Percentiles rank a stretch among this genome's conserved stretches.
Evolutionary conservation across 768 basidiomycete species (phyloP).

Genomic region (Leucosporidium creatinivorum): DNA sequence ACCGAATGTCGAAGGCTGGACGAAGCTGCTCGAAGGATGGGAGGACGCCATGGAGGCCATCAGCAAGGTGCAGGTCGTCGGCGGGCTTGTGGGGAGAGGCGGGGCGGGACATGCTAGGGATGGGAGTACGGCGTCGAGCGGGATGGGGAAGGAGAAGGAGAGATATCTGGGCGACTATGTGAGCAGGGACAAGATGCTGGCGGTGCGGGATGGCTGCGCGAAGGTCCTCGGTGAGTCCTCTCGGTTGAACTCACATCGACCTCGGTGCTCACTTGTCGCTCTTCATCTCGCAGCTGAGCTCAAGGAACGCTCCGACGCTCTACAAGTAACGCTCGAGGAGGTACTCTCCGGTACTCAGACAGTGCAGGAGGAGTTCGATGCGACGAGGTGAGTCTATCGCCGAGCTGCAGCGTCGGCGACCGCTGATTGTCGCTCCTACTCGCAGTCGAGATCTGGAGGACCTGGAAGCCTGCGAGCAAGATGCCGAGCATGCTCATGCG

Average conservation of each 20-base stretch:
- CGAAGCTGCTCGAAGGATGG: constrained; percentile 25
- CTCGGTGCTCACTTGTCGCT: no score
- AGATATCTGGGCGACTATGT: constrained; percentile 35
- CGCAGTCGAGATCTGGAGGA: constrained; percentile 31
- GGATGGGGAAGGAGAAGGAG: constrained; percentile 27
- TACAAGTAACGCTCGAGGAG: constrained; percentile 21
- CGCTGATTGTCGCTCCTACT: neutral
- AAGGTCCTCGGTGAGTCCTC: constrained; percentile 25
- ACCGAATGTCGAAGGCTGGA: constrained; percentile 24
- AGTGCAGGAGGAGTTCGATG: constrained; percentile 29
- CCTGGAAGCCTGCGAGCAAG: constrained; percentile 35
- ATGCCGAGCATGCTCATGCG: constrained; percentile 24
- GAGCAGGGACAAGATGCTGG: constrained; percentile 34
- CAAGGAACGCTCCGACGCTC: constrained; percentile 3
- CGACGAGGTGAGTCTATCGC: constrained; percentile 11
- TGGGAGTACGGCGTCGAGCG: constrained; percentile 2
- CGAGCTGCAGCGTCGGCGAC: neutral
- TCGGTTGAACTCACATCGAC: neutral
- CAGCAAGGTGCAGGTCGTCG: constrained; percentile 25
- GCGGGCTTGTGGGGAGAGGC: neutral
- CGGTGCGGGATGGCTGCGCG: constrained; percentile 32
- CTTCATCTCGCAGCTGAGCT: constrained; percentile 17
- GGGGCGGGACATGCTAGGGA: constrained; percentile 4
- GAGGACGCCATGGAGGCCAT: constrained; percentile 33
- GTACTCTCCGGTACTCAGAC: constrained; percentile 22